These are phyloP conservation scores for Eimeria necatrix DNA, from an alignment of 169 alveolate species.

Conservation along the genomic window DNA sequence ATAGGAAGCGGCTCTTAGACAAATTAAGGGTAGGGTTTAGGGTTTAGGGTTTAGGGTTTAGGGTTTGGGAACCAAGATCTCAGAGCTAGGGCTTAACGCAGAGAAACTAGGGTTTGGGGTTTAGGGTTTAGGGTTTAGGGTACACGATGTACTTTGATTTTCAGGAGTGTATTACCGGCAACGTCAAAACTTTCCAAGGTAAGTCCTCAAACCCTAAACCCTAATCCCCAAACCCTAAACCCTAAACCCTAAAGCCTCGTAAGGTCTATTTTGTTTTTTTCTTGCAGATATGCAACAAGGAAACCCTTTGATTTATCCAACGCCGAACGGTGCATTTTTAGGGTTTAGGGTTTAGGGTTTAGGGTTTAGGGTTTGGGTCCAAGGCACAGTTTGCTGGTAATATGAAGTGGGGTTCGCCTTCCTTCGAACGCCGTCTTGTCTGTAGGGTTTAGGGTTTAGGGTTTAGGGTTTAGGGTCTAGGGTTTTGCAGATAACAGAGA, in stretches of 20 bases:
- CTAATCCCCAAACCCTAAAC: neutral
- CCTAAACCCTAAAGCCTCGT: neutral
- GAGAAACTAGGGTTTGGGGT: conserved; percentile 20
- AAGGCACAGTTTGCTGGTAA: no score
- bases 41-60: conserved; percentile 55
- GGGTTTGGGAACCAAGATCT: neutral
- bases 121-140: neutral
- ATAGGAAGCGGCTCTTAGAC: neutral
- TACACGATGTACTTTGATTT: neutral
- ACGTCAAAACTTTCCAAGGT: conserved; percentile 14
- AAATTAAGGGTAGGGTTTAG: neutral
- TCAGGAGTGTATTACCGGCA: conserved; percentile 21
- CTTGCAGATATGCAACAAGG: neutral
- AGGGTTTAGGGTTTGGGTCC: neutral
- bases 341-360: neutral
- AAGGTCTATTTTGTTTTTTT: neutral
- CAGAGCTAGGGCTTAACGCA: neutral
- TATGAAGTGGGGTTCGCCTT: no score
- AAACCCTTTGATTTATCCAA: neutral
- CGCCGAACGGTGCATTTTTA: conserved; percentile 3
- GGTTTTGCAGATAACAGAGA: no score
- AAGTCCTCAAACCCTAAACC: neutral
- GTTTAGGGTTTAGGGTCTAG: no score
- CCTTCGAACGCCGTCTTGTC: no score
- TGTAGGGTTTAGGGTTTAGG: no score